Evolutionary conservation across 805 yeast species (phyloP).

Genomic region (Zygoascus biomembranicola): DNA sequence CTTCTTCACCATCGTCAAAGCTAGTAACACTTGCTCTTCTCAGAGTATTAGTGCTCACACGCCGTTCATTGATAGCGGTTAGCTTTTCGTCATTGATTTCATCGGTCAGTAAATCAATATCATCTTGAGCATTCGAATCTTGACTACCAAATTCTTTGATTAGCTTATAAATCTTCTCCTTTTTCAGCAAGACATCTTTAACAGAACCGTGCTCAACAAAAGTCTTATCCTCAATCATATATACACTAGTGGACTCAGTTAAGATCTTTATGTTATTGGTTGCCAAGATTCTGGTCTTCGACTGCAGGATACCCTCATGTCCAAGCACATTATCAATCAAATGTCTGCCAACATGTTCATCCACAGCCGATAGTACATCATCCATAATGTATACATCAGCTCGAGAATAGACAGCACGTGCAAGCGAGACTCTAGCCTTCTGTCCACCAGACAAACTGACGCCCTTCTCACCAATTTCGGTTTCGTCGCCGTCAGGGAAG

Average conservation of each 20-base stretch:
- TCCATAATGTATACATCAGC: conserved; percentile 77
- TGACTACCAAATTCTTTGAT: conserved; percentile 16
- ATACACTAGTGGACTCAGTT: conserved; percentile 53
- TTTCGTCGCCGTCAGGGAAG: conserved; percentile 81
- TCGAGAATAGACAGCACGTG: conserved; percentile 86
- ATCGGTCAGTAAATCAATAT: neutral
- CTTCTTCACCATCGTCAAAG: conserved; percentile 5
- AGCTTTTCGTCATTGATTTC: neutral
- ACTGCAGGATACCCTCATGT: conserved; percentile 56
- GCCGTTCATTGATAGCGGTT: neutral
- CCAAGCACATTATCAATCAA: conserved; percentile 67
- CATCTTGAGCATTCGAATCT: conserved; percentile 1
- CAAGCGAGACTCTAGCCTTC: conserved; percentile 91
- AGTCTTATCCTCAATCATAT: conserved; percentile 46
- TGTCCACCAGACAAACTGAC: conserved; percentile 96
- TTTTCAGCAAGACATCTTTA: conserved; percentile 36
- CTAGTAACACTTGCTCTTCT: conserved; percentile 15
- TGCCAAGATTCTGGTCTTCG: conserved; percentile 65
- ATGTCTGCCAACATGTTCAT: conserved; percentile 89
- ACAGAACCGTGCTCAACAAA: conserved; percentile 50
- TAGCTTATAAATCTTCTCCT: conserved; percentile 14
- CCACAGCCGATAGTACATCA: conserved; percentile 92
- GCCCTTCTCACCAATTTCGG: conserved; percentile 97
- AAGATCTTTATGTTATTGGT: conserved; percentile 74
- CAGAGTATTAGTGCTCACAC: conserved; percentile 1